Percentiles rank a stretch among this genome's conserved stretches.
Evolutionary conservation across 345 rosid genomes (phyloP).

Genomic region (Excoecaria agallocha): DNA sequence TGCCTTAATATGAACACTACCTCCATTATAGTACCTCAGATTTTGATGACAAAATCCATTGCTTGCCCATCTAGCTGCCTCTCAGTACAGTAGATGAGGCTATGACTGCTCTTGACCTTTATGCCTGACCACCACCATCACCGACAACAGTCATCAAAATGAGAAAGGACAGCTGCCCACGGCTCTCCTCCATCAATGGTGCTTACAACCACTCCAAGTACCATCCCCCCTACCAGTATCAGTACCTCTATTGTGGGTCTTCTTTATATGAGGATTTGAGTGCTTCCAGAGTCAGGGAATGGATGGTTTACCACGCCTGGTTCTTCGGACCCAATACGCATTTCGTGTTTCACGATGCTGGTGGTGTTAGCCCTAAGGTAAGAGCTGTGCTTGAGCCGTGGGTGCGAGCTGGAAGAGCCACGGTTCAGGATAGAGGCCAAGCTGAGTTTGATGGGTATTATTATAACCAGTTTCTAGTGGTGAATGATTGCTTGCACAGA

Average conservation of each 20-base stretch:
- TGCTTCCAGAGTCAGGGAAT: slow-evolving; percentile 65
- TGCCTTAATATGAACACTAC: too few species aligned
- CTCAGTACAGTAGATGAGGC: neutral
- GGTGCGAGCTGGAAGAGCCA: slow-evolving; percentile 68
- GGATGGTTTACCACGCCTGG: slow-evolving; percentile 95
- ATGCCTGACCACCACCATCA: neutral
- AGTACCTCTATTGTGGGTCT: slow-evolving; percentile 80
- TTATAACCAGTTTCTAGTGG: slow-evolving; percentile 81
- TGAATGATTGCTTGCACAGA: slow-evolving; percentile 78
- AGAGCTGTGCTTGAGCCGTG: slow-evolving; percentile 67
- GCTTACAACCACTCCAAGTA: slow-evolving; percentile 47
- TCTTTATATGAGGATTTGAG: slow-evolving; percentile 74
- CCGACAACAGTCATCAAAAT: slow-evolving; percentile 30
- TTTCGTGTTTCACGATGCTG: slow-evolving; percentile 87
- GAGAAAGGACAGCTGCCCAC: slow-evolving; percentile 53
- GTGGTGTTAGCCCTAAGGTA: slow-evolving; percentile 64
- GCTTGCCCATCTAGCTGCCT: too few species aligned
- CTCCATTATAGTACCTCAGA: too few species aligned
- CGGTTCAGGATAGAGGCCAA: slow-evolving; percentile 68
- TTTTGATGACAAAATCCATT: too few species aligned
- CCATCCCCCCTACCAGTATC: slow-evolving; percentile 58
- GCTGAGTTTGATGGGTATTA: slow-evolving; percentile 73
- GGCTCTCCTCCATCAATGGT: slow-evolving; percentile 23
- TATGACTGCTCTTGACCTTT: slow-evolving; percentile 26
- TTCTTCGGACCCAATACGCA: slow-evolving; percentile 80